phyloP scores from a whole-genome alignment of 192 early-diverging fungal species.

The Entomortierella lignicola region DNA sequence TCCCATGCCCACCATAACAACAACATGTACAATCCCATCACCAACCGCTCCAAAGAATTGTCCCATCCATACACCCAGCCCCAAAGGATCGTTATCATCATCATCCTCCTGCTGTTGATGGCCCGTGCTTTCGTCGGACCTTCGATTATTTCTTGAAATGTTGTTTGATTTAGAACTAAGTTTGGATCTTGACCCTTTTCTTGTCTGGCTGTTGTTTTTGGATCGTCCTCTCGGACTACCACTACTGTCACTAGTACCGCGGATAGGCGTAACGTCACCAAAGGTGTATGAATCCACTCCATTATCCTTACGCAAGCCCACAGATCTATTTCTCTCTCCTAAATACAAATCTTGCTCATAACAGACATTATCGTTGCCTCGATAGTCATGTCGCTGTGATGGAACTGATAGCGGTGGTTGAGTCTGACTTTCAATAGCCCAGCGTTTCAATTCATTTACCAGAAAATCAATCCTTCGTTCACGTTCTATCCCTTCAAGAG shows the following conservation, averaged over 20 bases:
- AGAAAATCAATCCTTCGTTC: constrained; percentile 44
- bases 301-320: neutral
- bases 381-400: neutral
- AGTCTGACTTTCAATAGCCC: constrained; percentile 17
- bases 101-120: neutral
- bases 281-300: too few relatives aligned
- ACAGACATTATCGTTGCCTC: neutral
- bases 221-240: too few relatives aligned
- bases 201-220: too few relatives aligned
- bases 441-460: constrained; percentile 29
- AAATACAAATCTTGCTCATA: too few relatives aligned
- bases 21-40: constrained; percentile 3
- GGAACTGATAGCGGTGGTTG: too few relatives aligned
- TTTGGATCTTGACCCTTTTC: too few relatives aligned
- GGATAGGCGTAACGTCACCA: too few relatives aligned
- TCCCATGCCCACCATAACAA: constrained; percentile 42
- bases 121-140: too few relatives aligned
- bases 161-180: too few relatives aligned
- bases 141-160: neutral
- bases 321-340: too few relatives aligned
- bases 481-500: constrained; percentile 28
- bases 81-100: constrained; percentile 28
- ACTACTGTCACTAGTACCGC: too few relatives aligned
- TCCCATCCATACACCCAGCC: constrained; percentile 27
- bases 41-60: constrained; percentile 26